Evolutionary conservation across 805 yeast genomes (phyloP), one percentile per base, ranked within the genome.

Genomic region (Saccharomycopsis sp.): DNA sequence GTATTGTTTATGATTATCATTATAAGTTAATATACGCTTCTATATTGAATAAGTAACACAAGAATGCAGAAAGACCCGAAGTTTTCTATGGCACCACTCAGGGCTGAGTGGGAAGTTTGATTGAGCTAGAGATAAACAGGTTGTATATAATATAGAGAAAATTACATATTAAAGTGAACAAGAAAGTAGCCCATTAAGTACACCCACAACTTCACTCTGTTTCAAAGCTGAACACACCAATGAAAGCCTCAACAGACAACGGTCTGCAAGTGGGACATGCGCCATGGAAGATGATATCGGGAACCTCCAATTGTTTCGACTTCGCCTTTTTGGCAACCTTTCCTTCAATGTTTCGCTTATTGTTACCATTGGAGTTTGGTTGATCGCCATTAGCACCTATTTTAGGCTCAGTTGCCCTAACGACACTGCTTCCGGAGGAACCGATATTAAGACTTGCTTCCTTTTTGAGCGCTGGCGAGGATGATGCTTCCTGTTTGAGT

Each of bases 221-320:
- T 61, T 79, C 84, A 64, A 79, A 79, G 48, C 78, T 77, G 61
- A 79, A 78, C 12, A 79, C 79, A 1, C 84, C 84, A 50, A 79
- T 79, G 60, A 79, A 79, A 2, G 84, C 83, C 62, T 78, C 81
- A 24, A 78, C 73, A 20, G 68, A 70, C 56, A 79, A 82, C 1
- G 82, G 82, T 53, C 75, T 73, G 9, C 83, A 81, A 57, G 77
- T 79, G 1, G 84, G 83, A 55, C 79, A 79, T 54, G 71, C 73
- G 0, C 82, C 84, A 58, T 75, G 70, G 63, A 79, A 79, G n/a
- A 79, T 71, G 46, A 79, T 61, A 37, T 79, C 74, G 1, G 84
- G 84, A 1, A 68, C 60, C 56, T 73, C 77, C 52, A 73, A 77
- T n/a, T n/a, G n/a, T n/a, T n/a, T n/a, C n/a, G n/a, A n/a, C n/a